phyloP scores from a whole-genome alignment of 768 basidiomycete genomes.

The Trametes maxima region DNA sequence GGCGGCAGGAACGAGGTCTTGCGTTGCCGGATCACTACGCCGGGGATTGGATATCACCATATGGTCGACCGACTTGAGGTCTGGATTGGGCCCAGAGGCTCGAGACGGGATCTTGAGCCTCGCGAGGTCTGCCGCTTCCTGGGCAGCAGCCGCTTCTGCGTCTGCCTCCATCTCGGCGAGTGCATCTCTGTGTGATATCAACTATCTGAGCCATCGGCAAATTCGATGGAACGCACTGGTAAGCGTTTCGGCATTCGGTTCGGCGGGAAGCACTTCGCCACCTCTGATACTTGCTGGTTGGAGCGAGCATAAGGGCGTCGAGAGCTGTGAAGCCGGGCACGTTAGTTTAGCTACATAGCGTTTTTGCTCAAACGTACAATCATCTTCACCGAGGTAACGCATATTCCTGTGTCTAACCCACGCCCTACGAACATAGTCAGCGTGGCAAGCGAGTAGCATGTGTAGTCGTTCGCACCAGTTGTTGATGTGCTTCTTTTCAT shows the following conservation, averaged over 20 bases:
- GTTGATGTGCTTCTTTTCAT: slow-evolving; percentile 57
- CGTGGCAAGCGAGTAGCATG: not conserved
- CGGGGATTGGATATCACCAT: not conserved
- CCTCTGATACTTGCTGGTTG: slow-evolving; percentile 52
- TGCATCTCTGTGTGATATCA: slow-evolving; percentile 3
- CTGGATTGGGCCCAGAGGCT: not conserved
- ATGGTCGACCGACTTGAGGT: too few species aligned
- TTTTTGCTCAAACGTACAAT: slow-evolving; percentile 34
- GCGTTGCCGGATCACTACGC: not conserved
- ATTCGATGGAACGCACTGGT: slow-evolving; percentile 46
- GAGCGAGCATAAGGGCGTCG: slow-evolving; percentile 63
- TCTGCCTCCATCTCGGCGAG: slow-evolving; percentile 20
- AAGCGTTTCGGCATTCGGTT: slow-evolving; percentile 63
- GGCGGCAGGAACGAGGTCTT: not conserved
- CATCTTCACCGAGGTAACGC: slow-evolving; percentile 67
- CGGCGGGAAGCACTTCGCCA: slow-evolving; percentile 59
- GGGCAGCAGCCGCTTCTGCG: not conserved
- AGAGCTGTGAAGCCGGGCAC: slow-evolving; percentile 48
- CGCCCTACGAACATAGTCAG: slow-evolving; percentile 48
- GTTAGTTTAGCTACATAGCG: not conserved
- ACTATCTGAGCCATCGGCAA: not conserved
- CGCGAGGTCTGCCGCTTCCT: not conserved
- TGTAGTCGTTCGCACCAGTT: slow-evolving; percentile 47
- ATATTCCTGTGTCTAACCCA: slow-evolving; percentile 60
- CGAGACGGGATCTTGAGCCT: too few species aligned